Conservation (phyloP, 805 yeast species). For the Jamesozyma piceae region DNA sequence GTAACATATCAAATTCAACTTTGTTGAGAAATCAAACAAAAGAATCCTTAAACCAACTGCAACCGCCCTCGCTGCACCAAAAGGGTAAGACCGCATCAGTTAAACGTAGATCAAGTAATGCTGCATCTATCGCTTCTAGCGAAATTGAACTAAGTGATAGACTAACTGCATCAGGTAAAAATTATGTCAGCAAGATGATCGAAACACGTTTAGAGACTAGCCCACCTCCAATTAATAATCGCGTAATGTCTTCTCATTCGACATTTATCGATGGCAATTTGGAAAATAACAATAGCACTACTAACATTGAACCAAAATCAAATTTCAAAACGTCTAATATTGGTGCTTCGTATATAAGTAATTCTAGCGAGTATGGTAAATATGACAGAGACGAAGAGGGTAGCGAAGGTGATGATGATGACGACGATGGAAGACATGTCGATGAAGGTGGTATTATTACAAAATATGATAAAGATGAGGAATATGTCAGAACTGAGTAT, state of each 20-base stretch:
- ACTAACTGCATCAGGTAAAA: constrained; percentile 27
- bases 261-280: no score
- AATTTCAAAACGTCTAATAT: constrained; percentile 4
- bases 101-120: not conserved
- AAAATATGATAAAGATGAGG: constrained; percentile 21
- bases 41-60: not conserved
- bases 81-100: not conserved
- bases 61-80: no score
- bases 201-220: constrained; percentile 18
- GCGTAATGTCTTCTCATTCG: not conserved
- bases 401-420: constrained; percentile 24
- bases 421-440: not conserved
- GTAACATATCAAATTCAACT: not conserved
- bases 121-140: constrained; percentile 11
- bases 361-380: constrained; percentile 27
- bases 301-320: not conserved
- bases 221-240: constrained; percentile 8
- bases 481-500: constrained; percentile 24
- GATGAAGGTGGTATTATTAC: constrained; percentile 21
- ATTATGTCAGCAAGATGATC: constrained; percentile 23
- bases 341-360: constrained; percentile 8
- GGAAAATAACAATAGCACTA: no score
- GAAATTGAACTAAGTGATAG: constrained; percentile 24
- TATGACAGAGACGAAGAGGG: constrained; percentile 35
- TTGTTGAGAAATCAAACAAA: not conserved